These are phyloP conservation scores for Cladophialophora chaetospira DNA, from an alignment of 2,329 filamentous ascomycete genomes.

Conservation along the genomic window DNA sequence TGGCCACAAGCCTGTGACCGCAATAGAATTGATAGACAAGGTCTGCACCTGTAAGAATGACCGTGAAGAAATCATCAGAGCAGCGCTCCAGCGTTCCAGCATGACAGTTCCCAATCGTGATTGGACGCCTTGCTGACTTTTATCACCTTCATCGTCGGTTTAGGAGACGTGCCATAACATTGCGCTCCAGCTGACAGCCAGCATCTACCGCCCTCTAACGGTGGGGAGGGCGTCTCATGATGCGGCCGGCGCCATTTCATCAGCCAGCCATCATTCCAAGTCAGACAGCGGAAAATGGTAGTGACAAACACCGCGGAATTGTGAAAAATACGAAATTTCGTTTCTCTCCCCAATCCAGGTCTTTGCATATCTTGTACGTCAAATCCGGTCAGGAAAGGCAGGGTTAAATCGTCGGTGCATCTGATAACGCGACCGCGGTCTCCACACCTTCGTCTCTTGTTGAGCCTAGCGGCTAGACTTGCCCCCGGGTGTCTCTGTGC, in stretches of 20 bases:
- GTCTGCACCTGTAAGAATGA: too few relatives aligned
- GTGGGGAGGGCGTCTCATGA: not conserved
- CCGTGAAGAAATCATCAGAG: too few relatives aligned
- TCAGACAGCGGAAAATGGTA: not conserved
- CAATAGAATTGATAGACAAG: too few relatives aligned
- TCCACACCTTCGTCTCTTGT: not conserved
- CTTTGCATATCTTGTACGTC: conserved; percentile 12
- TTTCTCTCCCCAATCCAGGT: not conserved
- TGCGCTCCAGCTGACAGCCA: not conserved
- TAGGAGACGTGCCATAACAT: too few relatives aligned
- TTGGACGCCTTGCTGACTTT: not conserved
- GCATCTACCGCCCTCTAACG: not conserved
- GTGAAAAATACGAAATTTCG: conserved; percentile 8
- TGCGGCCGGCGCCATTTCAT: not conserved
- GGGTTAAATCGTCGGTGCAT: not conserved
- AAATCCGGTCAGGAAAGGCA: conserved; percentile 2
- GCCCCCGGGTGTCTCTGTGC: not conserved
- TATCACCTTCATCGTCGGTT: not conserved
- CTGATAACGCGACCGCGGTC: not conserved
- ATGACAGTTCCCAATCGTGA: too few relatives aligned
- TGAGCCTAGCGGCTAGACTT: conserved; percentile 8
- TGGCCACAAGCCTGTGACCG: too few relatives aligned
- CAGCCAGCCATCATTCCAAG: conserved; percentile 6
- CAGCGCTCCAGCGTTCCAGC: too few relatives aligned
- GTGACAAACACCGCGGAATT: not conserved